Evolutionary conservation across 106 monocot genomes (phyloP).

Genomic region (Xerophyta viscosa): DNA sequence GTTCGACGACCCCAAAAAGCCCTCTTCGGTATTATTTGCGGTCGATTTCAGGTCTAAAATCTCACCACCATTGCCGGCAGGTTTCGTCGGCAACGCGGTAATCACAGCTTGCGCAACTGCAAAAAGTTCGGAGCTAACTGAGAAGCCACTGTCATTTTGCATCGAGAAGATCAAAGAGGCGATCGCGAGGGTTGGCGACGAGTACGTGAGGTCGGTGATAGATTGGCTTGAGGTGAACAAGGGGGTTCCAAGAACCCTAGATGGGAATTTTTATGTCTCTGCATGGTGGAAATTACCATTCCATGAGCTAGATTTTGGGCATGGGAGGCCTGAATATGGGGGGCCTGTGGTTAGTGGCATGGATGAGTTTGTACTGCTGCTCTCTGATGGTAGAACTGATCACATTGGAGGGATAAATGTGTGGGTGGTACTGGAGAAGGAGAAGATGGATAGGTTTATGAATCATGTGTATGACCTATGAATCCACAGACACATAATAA

Average conservation of each 20-base stretch:
- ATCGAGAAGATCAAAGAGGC: slow-evolving; percentile 50
- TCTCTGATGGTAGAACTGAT: slow-evolving; percentile 27
- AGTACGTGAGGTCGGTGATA: slow-evolving; percentile 69
- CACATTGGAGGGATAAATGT: slow-evolving; percentile 40
- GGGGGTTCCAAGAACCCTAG: slow-evolving; percentile 38
- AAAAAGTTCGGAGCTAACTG: slow-evolving; percentile 20
- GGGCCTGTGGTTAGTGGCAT: slow-evolving; percentile 60
- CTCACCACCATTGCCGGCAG: slow-evolving; percentile 41
- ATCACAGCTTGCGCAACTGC: slow-evolving; percentile 44
- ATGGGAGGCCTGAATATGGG: slow-evolving; percentile 47
- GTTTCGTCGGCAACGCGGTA: slow-evolving; percentile 58
- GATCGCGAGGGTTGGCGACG: slow-evolving; percentile 51
- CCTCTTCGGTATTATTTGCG: slow-evolving; percentile 56
- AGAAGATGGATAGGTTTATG: slow-evolving; percentile 57
- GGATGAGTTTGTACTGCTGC: slow-evolving; percentile 79
- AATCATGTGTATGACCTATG: slow-evolving; percentile 24
- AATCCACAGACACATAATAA: too few relatives aligned
- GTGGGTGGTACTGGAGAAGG: slow-evolving; percentile 56
- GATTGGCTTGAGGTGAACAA: slow-evolving; percentile 78
- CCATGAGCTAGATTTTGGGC: slow-evolving; percentile 68
- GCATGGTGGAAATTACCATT: slow-evolving; percentile 87
- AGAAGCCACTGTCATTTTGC: slow-evolving; percentile 25
- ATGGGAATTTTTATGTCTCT: slow-evolving; percentile 72
- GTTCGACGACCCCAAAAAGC: slow-evolving; percentile 15
- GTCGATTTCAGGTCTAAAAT: slow-evolving; percentile 64